phyloP scores from a whole-genome alignment of 768 basidiomycete genomes.

The Daedaleopsis sinensis region DNA sequence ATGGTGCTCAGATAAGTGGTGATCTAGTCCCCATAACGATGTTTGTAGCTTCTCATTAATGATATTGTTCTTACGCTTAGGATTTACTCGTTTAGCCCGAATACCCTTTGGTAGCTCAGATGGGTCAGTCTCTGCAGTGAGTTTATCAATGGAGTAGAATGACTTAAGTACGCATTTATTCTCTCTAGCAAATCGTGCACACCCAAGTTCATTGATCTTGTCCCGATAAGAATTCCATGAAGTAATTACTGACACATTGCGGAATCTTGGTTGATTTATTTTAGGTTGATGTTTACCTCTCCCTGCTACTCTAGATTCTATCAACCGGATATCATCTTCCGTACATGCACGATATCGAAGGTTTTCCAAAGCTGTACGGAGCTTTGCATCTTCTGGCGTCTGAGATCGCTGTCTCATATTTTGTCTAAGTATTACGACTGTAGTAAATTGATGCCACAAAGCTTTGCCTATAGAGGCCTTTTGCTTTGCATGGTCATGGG shows the following conservation, averaged over 20 bases:
- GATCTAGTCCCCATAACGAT: too few relatives aligned
- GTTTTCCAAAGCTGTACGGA: conserved; percentile 30
- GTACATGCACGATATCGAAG: too few relatives aligned
- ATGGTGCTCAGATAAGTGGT: too few relatives aligned
- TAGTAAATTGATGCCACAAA: conserved; percentile 22
- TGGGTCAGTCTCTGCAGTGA: too few relatives aligned
- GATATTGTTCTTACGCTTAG: too few relatives aligned
- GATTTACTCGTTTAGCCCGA: too few relatives aligned
- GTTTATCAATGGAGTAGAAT: too few relatives aligned
- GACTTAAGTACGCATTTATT: conserved; percentile 24
- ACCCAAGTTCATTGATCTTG: conserved; percentile 38
- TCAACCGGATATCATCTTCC: too few relatives aligned
- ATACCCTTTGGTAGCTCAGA: too few relatives aligned
- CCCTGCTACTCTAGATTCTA: too few relatives aligned
- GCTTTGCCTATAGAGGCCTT: conserved; percentile 14
- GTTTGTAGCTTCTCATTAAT: too few relatives aligned
- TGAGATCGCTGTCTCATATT: conserved; percentile 19
- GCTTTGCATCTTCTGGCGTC: conserved; percentile 27
- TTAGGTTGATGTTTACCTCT: conserved; percentile 8
- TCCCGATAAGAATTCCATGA: conserved; percentile 40
- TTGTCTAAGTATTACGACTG: conserved; percentile 21
- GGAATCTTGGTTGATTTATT: conserved; percentile 27
- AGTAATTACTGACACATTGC: conserved; percentile 43
- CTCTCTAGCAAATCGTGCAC: conserved; percentile 37
- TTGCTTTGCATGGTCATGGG: background rate